A percentile compares a stretch with the other conserved stretches of the same genome.
Evolutionary conservation across 768 basidiomycete species (phyloP).

Genomic region (Calocybe cyanea): DNA sequence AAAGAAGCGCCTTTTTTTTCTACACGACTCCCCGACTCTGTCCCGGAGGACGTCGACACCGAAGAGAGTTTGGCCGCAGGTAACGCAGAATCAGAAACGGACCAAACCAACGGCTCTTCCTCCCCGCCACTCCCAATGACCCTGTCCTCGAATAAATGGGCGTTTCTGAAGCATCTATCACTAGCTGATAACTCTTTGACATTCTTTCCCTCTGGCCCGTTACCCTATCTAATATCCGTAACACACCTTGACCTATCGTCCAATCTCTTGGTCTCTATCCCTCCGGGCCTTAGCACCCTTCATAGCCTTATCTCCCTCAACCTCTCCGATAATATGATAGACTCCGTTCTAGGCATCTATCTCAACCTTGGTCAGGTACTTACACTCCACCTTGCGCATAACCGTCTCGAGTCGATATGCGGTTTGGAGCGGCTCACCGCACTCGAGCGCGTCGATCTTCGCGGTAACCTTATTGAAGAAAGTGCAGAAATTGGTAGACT

Average conservation of each 20-base stretch:
- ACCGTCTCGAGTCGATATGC: conserved; percentile 92
- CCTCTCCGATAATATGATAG: conserved; percentile 96
- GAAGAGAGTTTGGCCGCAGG: conserved; percentile 19
- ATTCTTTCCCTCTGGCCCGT: conserved; percentile 65
- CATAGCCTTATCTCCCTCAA: conserved; percentile 87
- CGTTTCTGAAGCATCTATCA: conserved; percentile 69
- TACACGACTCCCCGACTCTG: conserved; percentile 52
- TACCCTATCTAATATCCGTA: conserved; percentile 67
- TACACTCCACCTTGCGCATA: conserved; percentile 75
- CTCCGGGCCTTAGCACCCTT: conserved; percentile 67
- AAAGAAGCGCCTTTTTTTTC: conserved; percentile 42
- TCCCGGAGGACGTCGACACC: conserved; percentile 43
- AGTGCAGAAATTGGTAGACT: conserved; percentile 82
- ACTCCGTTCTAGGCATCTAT: conserved; percentile 89
- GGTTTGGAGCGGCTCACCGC: conserved; percentile 88
- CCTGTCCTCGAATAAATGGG: conserved; percentile 67
- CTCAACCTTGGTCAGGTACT: conserved; percentile 74
- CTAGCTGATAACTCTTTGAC: conserved; percentile 80
- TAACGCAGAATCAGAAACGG: conserved; percentile 15
- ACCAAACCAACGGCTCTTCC: conserved; percentile 17
- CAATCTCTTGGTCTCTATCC: conserved; percentile 88
- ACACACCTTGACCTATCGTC: conserved; percentile 87
- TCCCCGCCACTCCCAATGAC: conserved; percentile 29
- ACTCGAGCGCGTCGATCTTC: conserved; percentile 82
- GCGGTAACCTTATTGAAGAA: conserved; percentile 77